A percentile compares a stretch with the other conserved stretches of the same genome.
Evolutionary conservation across 352 stramenopile species (phyloP).

Genomic region (Elongisporangium prolatum): DNA sequence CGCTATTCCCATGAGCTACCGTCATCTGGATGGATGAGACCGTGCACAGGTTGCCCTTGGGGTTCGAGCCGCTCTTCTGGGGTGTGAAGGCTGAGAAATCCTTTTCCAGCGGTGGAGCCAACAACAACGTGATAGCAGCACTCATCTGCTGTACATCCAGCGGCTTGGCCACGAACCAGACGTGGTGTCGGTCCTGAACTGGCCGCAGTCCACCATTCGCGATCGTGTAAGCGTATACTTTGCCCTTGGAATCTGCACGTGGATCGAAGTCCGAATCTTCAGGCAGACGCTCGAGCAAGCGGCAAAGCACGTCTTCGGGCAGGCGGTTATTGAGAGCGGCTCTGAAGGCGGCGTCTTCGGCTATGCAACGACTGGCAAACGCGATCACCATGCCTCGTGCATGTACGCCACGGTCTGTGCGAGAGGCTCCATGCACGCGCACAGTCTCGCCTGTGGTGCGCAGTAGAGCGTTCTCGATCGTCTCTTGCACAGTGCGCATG

Average conservation of each 20-base stretch:
- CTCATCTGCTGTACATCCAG: conserved; percentile 54
- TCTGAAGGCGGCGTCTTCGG: conserved; percentile 38
- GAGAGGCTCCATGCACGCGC: conserved; percentile 82
- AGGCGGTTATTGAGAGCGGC: conserved; percentile 74
- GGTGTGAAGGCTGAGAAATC: conserved; percentile 73
- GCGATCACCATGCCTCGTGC: conserved; percentile 87
- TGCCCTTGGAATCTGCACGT: conserved; percentile 36
- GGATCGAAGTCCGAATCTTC: conserved; percentile 41
- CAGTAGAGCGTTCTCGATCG: conserved; percentile 61
- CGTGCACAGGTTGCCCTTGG: conserved; percentile 45
- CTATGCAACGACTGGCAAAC: conserved; percentile 73
- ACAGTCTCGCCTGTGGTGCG: conserved; percentile 68
- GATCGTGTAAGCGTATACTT: conserved; percentile 68
- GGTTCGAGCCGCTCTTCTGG: conserved; percentile 30
- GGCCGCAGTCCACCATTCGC: conserved; percentile 43
- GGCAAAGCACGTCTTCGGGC: conserved; percentile 53
- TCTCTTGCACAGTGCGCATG: conserved; percentile 66
- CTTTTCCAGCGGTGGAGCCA: conserved; percentile 23
- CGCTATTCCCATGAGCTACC: conserved; percentile 11
- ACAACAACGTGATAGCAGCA: conserved; percentile 25
- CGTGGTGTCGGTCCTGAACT: conserved; percentile 37
- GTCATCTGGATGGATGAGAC: conserved; percentile 35
- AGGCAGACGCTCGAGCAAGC: conserved; percentile 17
- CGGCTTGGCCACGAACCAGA: conserved; percentile 58
- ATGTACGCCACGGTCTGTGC: conserved; percentile 93